Conservation (phyloP, 805 yeast species). For the Deakozyma indianensis region DNA sequence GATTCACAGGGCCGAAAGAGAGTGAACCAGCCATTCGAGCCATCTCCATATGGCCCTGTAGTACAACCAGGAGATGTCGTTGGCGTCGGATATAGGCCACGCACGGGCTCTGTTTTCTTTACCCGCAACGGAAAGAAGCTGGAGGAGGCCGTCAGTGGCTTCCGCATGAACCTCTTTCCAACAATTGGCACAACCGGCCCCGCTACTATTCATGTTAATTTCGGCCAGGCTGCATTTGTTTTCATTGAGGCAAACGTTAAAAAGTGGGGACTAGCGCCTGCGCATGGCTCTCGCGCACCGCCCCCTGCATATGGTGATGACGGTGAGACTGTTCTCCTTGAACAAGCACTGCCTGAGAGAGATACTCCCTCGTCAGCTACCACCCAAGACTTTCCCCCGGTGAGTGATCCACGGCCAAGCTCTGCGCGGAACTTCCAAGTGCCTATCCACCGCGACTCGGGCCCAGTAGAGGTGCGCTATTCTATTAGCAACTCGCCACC, state of each 20-base stretch:
- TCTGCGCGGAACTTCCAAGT: neutral
- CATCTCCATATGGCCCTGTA: slow-evolving; percentile 31
- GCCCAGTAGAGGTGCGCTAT: neutral
- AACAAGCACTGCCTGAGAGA: slow-evolving; percentile 14
- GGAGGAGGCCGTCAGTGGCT: slow-evolving; percentile 62
- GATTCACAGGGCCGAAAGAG: slow-evolving; percentile 76
- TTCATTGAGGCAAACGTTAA: slow-evolving; percentile 86
- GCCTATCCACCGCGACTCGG: neutral
- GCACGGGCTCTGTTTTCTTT: slow-evolving; percentile 78
- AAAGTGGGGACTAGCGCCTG: slow-evolving; percentile 91
- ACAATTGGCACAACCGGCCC: slow-evolving; percentile 74
- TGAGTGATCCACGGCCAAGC: neutral
- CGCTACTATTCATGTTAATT: slow-evolving; percentile 71
- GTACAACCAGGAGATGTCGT: slow-evolving; percentile 77
- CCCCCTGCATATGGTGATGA: slow-evolving; percentile 86
- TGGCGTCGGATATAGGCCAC: slow-evolving; percentile 78
- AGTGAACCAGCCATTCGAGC: slow-evolving; percentile 57
- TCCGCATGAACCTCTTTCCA: slow-evolving; percentile 69
- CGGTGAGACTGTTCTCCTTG: slow-evolving; percentile 63
- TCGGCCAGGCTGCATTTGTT: slow-evolving; percentile 84
- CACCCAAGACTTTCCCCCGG: neutral
- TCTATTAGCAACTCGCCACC: slow-evolving; percentile 1
- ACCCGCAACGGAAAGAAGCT: slow-evolving; percentile 89
- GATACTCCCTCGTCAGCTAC: neutral
- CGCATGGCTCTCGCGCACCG: slow-evolving; percentile 76